A percentile compares a stretch with the other conserved stretches of the same genome.
phyloP scores from a whole-genome alignment of 148 eudicot species.

The Diospyros lotus region DNA sequence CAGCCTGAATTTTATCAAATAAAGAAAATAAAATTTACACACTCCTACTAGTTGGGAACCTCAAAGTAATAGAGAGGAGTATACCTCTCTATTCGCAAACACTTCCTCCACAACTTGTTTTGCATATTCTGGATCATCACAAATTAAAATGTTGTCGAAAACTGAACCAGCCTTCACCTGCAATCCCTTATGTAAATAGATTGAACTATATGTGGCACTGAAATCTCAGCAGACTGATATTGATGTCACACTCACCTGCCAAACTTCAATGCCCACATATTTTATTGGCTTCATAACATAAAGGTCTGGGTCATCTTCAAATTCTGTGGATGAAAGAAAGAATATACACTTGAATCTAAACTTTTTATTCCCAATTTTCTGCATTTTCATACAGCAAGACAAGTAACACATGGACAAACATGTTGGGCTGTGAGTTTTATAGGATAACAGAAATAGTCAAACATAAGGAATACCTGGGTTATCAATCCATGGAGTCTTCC shows the following conservation, averaged over 20 bases:
- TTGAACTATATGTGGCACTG: neutral
- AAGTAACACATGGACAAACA: neutral
- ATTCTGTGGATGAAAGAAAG: conserved; percentile 39
- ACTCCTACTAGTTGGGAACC: neutral
- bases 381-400: neutral
- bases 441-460: neutral
- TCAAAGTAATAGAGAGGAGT: conserved; percentile 8
- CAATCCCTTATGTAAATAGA: neutral
- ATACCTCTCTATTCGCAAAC: conserved; percentile 72
- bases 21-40: conserved; percentile 6
- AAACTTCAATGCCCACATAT: conserved; percentile 85
- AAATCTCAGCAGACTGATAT: neutral
- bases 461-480: conserved; percentile 67
- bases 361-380: neutral
- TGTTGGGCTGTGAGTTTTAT: neutral
- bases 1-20: conserved; percentile 37
- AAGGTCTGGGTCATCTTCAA: conserved; percentile 92
- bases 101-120: conserved; percentile 73
- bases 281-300: conserved; percentile 76
- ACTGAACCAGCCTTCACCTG: conserved; percentile 97
- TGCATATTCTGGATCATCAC: conserved; percentile 93
- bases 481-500: conserved; percentile 96
- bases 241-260: conserved; percentile 55
- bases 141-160: conserved; percentile 79
- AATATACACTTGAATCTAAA: neutral